These are phyloP conservation scores for Coniochaeta hoffmannii DNA, from an alignment of 2,329 filamentous ascomycete species.

Conservation along the genomic window DNA sequence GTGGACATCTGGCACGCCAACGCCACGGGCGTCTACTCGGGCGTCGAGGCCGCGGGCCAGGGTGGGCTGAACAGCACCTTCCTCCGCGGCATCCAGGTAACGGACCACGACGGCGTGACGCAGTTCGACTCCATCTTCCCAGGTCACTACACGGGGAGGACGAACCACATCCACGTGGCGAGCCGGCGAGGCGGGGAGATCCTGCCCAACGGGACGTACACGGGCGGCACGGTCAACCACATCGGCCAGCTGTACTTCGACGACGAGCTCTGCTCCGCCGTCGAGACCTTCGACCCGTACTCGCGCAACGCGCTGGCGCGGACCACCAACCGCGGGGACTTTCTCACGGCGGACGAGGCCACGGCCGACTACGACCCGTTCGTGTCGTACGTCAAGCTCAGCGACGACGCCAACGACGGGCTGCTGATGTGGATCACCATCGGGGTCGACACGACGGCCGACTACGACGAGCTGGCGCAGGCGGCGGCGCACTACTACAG, in stretches of 20 bases:
- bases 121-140: conserved; percentile 35
- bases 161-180: conserved; percentile 29
- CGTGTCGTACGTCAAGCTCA: conserved; percentile 47
- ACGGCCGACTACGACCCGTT: conserved; percentile 31
- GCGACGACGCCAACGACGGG: conserved; percentile 40
- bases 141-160: conserved; percentile 35
- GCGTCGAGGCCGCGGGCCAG: conserved; percentile 23
- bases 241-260: conserved; percentile 56
- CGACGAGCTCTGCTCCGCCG: conserved; percentile 40
- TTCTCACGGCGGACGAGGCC: conserved; percentile 33
- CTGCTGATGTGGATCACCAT: conserved; percentile 44
- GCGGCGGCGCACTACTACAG: conserved; percentile 14
- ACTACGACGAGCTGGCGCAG: conserved; percentile 10
- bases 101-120: conserved; percentile 30
- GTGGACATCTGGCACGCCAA: conserved; percentile 31
- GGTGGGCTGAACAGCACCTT: conserved; percentile 32
- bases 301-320: conserved; percentile 25
- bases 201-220: conserved; percentile 40
- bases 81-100: conserved; percentile 35
- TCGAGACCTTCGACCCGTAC: conserved; percentile 42
- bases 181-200: conserved; percentile 20
- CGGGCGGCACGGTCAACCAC: conserved; percentile 43
- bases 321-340: conserved; percentile 42
- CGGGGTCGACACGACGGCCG: conserved; percentile 33
- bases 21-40: conserved; percentile 27